A percentile compares a stretch with the other conserved stretches of the same genome.
phyloP scores from a whole-genome alignment of 192 early-diverging fungal genomes.

The Coemansia sp. region DNA sequence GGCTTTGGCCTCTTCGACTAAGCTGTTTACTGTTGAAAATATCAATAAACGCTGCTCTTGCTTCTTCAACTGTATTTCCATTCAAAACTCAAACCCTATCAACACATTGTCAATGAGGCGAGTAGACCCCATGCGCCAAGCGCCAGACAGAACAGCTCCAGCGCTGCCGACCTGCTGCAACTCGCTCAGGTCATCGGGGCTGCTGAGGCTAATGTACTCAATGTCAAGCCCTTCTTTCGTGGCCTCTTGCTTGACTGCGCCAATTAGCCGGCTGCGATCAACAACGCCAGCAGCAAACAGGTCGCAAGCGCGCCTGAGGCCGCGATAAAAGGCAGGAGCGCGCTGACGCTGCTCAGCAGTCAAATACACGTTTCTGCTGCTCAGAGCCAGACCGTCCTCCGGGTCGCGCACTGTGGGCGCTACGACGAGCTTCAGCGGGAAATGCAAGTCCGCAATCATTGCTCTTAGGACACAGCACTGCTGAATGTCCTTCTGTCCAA shows the following conservation, averaged over 20 bases:
- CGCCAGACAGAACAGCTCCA: conserved; percentile 80
- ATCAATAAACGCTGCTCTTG: background rate
- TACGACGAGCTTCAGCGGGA: conserved; percentile 72
- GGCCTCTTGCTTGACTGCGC: conserved; percentile 40
- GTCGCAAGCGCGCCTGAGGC: conserved; percentile 57
- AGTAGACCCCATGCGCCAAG: conserved; percentile 81
- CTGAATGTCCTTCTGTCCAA: conserved; percentile 98
- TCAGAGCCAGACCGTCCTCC: conserved; percentile 83
- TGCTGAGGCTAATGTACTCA: conserved; percentile 84
- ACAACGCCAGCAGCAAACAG: conserved; percentile 43
- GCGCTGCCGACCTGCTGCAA: conserved; percentile 46
- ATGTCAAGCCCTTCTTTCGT: conserved; percentile 57
- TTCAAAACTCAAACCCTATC: conserved; percentile 57
- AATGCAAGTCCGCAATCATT: conserved; percentile 83
- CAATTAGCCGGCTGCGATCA: conserved; percentile 49
- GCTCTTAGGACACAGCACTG: conserved; percentile 78
- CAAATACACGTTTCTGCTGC: conserved; percentile 86
- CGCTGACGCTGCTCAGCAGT: conserved; percentile 62
- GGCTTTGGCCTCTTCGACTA: conserved; percentile 91
- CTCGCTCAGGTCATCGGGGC: conserved; percentile 67
- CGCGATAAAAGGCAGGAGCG: conserved; percentile 74
- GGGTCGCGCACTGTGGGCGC: conserved; percentile 72
- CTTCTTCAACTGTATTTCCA: background rate
- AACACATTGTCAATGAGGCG: conserved; percentile 93
- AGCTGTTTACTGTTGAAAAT: conserved; percentile 14